These are phyloP conservation scores for Penicillium sclerotigenum DNA, from an alignment of 2,329 filamentous ascomycete species.

Conservation along the genomic window DNA sequence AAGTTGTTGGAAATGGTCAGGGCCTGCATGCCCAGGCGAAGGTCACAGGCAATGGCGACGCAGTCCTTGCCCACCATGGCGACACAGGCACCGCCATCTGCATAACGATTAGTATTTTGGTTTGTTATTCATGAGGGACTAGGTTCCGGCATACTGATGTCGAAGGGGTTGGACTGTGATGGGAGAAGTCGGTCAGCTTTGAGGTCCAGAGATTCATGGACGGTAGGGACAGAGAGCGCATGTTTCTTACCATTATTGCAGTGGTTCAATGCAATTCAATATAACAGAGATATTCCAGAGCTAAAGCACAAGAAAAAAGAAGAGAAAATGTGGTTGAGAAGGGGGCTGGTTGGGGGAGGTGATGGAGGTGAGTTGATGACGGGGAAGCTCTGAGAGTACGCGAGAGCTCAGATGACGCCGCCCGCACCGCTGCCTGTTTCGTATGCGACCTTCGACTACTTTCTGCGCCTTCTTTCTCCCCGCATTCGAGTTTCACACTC, in stretches of 20 bases:
- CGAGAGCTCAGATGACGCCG: slow-evolving; percentile 37
- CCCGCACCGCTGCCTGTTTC: slow-evolving; percentile 31
- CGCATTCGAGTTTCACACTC: background rate
- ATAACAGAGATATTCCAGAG: slow-evolving; percentile 6
- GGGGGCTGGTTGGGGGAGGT: slow-evolving; percentile 19
- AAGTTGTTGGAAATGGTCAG: slow-evolving; percentile 98
- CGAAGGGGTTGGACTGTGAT: slow-evolving; percentile 79
- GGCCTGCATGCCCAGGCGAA: slow-evolving; percentile 92
- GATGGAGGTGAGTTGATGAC: slow-evolving; percentile 23
- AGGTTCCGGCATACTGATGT: slow-evolving; percentile 70
- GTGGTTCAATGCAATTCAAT: slow-evolving; percentile 17
- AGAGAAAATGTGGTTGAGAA: slow-evolving; percentile 13
- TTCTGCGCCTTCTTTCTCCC: slow-evolving; percentile 26
- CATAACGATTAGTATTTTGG: slow-evolving; percentile 12
- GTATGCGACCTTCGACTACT: slow-evolving; percentile 24
- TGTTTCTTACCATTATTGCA: slow-evolving; percentile 25
- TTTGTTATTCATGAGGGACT: slow-evolving; percentile 6
- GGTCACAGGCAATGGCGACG: slow-evolving; percentile 98
- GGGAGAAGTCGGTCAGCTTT: slow-evolving; percentile 37
- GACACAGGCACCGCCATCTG: slow-evolving; percentile 87
- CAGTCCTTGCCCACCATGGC: slow-evolving; percentile 99
- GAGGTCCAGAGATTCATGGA: slow-evolving; percentile 15
- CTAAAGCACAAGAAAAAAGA: slow-evolving; percentile 9
- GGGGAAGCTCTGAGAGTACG: slow-evolving; percentile 31
- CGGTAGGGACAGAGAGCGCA: slow-evolving; percentile 13